Conservation (phyloP, 805 yeast species). For the Ogataea salicorniae region DNA sequence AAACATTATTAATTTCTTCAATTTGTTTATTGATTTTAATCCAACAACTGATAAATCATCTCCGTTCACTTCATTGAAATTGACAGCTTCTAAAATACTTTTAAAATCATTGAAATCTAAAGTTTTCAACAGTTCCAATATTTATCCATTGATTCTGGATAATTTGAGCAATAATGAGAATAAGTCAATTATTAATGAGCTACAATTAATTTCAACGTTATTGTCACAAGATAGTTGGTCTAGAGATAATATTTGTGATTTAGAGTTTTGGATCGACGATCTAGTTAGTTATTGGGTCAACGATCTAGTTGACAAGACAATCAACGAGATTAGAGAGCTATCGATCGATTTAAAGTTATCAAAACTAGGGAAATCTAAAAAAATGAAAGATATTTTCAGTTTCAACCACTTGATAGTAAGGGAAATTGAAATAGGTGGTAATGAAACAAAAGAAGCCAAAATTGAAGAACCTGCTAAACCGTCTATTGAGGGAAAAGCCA, state of each 20-base stretch:
- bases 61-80: slow-evolving; percentile 14
- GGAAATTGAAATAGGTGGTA: slow-evolving; percentile 1
- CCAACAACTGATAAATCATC: slow-evolving; percentile 2
- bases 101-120: slow-evolving; percentile 16
- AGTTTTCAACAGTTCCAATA: slow-evolving; percentile 21
- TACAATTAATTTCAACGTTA: slow-evolving; percentile 18
- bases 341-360: slow-evolving; percentile 11
- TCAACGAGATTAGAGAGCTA: slow-evolving; percentile 23
- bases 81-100: slow-evolving; percentile 15
- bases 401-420: slow-evolving; percentile 3
- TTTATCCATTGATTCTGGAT: slow-evolving; percentile 23
- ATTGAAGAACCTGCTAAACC: background rate
- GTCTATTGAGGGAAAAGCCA: slow-evolving; percentile 2
- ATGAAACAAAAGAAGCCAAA: background rate
- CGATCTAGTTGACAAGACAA: slow-evolving; percentile 20
- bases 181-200: slow-evolving; percentile 3
- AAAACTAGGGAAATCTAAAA: slow-evolving; percentile 5
- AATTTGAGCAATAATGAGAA: slow-evolving; percentile 13
- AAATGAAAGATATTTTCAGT: slow-evolving; percentile 7
- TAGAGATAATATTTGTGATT: slow-evolving; percentile 26
- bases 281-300: slow-evolving; percentile 25
- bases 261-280: slow-evolving; percentile 32
- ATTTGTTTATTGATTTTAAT: slow-evolving; percentile 15
- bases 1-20: slow-evolving; percentile 19
- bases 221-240: slow-evolving; percentile 26